Percentiles rank a stretch among this genome's conserved stretches.
Evolutionary conservation across 225 moss, liverwort and hornwort species (phyloP).

Genomic region (Climacium dendroides): DNA sequence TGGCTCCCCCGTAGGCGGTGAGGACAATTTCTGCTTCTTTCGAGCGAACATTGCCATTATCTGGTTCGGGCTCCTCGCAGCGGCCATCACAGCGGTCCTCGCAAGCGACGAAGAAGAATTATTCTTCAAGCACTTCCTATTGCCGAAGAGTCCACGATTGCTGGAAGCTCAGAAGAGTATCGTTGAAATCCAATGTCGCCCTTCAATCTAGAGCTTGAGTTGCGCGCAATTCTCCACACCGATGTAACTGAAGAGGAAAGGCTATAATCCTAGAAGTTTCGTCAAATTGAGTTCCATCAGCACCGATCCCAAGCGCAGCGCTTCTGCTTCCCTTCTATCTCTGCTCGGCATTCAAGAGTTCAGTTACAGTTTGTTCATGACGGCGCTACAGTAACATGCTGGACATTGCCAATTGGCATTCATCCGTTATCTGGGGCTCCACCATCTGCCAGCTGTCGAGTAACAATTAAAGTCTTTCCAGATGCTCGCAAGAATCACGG

Average conservation of each 20-base stretch:
- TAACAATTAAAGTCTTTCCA: not conserved
- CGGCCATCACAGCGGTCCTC: not conserved
- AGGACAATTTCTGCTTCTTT: slow-evolving; percentile 28
- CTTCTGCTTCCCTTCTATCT: not conserved
- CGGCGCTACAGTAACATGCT: not conserved
- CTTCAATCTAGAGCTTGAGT: not conserved
- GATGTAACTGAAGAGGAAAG: not conserved
- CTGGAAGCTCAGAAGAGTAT: not conserved
- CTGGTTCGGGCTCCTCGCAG: slow-evolving; percentile 6
- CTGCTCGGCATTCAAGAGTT: not conserved
- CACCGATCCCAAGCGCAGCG: not conserved
- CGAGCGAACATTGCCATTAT: slow-evolving; percentile 25
- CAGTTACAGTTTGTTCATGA: not conserved
- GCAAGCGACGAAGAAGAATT: not conserved
- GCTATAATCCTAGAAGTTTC: not conserved
- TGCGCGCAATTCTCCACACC: not conserved
- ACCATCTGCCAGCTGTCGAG: not conserved
- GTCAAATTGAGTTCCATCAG: not conserved
- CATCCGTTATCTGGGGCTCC: not conserved
- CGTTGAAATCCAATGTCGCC: not conserved
- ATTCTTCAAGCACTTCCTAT: not conserved
- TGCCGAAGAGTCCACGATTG: not conserved
- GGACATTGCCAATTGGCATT: slow-evolving; percentile 9
- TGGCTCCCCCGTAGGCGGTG: not conserved
- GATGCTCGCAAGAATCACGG: not conserved